phyloP scores from a whole-genome alignment of 1,139 yeast genomes.

The Hansenula lynferdii region DNA sequence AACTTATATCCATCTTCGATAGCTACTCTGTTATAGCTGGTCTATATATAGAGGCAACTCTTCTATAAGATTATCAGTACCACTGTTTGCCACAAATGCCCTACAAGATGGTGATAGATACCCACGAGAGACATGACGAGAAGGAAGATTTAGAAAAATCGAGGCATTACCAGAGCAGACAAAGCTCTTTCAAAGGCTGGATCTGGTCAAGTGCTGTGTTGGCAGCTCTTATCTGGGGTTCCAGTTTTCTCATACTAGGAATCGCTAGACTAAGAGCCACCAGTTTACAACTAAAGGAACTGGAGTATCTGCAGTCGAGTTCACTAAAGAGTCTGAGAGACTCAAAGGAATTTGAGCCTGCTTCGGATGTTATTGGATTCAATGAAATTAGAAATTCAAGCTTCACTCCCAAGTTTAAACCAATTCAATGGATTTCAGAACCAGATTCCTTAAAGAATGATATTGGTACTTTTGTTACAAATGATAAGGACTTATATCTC shows the following conservation, averaged over 20 bases:
- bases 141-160: background rate
- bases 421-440: conserved; percentile 65
- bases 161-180: background rate
- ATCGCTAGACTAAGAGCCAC: background rate
- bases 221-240: conserved; percentile 15
- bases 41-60: too few species aligned
- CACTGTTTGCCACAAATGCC: too few species aligned
- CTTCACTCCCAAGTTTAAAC: conserved; percentile 43
- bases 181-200: background rate
- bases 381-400: conserved; percentile 41
- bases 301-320: background rate
- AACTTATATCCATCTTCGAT: too few species aligned
- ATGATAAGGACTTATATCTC: conserved; percentile 23
- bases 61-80: too few species aligned
- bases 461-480: conserved; percentile 30
- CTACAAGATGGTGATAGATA: too few species aligned
- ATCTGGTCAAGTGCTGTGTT: background rate
- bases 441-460: conserved; percentile 32
- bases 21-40: too few species aligned
- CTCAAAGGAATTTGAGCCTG: too few species aligned
- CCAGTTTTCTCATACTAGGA: conserved; percentile 4
- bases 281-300: background rate
- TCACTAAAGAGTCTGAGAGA: background rate
- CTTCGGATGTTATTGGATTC: conserved; percentile 25
- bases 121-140: too few species aligned